Evolutionary conservation across 352 stramenopile species (phyloP).

Genomic region (Phytophthora capsici): DNA sequence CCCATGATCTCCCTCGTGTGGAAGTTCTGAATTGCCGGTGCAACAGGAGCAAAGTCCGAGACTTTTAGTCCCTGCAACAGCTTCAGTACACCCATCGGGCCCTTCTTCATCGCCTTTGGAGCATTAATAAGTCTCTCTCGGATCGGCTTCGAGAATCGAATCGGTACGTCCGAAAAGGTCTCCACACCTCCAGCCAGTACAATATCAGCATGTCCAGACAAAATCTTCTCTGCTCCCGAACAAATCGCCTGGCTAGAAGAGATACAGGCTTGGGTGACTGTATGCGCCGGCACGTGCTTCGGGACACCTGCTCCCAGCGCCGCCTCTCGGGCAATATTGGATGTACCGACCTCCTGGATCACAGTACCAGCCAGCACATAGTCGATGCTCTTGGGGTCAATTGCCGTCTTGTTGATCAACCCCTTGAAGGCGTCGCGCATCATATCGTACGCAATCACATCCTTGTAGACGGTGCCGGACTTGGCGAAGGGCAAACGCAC

Average conservation of each 20-base stretch:
- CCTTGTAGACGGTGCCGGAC: constrained; percentile 96
- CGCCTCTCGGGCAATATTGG: constrained; percentile 97
- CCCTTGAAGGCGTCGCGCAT: constrained; percentile 96
- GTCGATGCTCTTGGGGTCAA: constrained; percentile 96
- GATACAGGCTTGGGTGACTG: constrained; percentile 97
- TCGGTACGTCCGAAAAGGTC: constrained; percentile 98
- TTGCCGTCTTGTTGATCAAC: constrained; percentile 94
- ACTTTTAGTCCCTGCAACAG: constrained; percentile 95
- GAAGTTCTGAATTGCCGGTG: constrained; percentile 98
- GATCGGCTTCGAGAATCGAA: constrained; percentile 93
- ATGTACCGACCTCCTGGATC: constrained; percentile 97
- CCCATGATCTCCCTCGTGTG: constrained; percentile 99
- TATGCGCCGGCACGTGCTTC: constrained; percentile 94
- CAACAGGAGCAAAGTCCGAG: constrained; percentile 92
- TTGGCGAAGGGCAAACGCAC: constrained; percentile 96
- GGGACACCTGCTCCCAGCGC: constrained; percentile 96
- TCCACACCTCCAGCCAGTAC: constrained; percentile 96
- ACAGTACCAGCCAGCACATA: constrained; percentile 97
- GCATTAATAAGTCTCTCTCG: constrained; percentile 85
- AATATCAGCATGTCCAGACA: constrained; percentile 95
- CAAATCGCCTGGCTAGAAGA: constrained; percentile 96
- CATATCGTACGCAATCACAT: constrained; percentile 97
- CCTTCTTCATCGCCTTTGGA: constrained; percentile 96
- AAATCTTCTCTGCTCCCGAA: constrained; percentile 95
- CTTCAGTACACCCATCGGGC: constrained; percentile 86